Evolutionary conservation across 116 monocot genomes (phyloP), one percentile per base, ranked within the genome.

Genomic region (Trichopus zeylanicus): DNA sequence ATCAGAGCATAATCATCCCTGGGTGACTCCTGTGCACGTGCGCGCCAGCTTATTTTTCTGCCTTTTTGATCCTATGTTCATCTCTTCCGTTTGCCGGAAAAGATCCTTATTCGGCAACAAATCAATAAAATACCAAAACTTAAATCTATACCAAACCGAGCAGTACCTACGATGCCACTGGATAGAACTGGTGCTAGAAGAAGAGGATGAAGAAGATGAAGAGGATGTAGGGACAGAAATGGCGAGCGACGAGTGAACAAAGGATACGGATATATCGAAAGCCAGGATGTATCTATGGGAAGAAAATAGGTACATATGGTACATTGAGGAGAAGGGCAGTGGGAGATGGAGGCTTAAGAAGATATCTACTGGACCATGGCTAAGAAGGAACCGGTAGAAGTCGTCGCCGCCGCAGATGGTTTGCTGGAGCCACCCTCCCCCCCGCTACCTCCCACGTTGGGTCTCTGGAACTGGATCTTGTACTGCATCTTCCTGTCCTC

Each of bases 381-480:
- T 63, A 87, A 56, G 81, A 75, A 87, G 42, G 86, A 79, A 46
- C 70, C 62, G 7, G 64, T 55, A 15, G 73, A 47, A 7, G 67
- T 31, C 15, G 67, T 51, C 18, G 65, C 38, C 9, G 65, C 38
- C 5, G 49, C 56, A 16, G 59, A 22, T 4, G 59, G 21, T 22
- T 62, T 61, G 11, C 23, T 19, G 1, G 59, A 38, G 0, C 19
- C 27, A 12, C 26, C 26, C 8, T 26, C 13, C 5, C 61, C 70
- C 7, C 60, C 53, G 6, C 69, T 55, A 38, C 51, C 57, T 21
- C 53, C 48, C 4, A 68, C 68, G 27, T 66, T 74, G 6, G 58
- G 74, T 48, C 75, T 73, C 58, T 81, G 81, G 67, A 76, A 88
- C 61, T 88, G 79, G 23, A 88, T 93, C 64, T 71, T 77, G 70